A percentile compares a stretch with the other conserved stretches of the same genome.
Conservation (phyloP, 805 yeast genomes). For the Allodekkera sacchari region DNA sequence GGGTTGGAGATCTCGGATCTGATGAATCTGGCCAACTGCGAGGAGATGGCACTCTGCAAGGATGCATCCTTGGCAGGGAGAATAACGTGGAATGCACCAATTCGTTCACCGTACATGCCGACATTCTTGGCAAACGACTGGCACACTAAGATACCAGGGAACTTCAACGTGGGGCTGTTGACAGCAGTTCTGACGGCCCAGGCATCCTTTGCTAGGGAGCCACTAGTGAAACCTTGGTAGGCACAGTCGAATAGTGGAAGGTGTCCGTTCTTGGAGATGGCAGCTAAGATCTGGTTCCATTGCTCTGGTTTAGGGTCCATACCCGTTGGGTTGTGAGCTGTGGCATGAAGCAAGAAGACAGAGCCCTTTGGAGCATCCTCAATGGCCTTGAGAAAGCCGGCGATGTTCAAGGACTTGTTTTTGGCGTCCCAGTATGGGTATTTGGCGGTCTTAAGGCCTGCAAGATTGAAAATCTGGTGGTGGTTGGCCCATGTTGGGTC, state of each 20-base stretch:
- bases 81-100: constrained; percentile 82
- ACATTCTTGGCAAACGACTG: constrained; percentile 96
- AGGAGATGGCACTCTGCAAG: constrained; percentile 48
- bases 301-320: constrained; percentile 81
- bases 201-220: constrained; percentile 75
- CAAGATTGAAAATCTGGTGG: constrained; percentile 64
- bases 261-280: constrained; percentile 53
- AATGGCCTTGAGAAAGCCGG: constrained; percentile 58
- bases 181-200: constrained; percentile 70
- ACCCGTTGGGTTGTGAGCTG: constrained; percentile 98
- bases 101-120: constrained; percentile 97
- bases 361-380: constrained; percentile 67
- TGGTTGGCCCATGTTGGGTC: constrained; percentile 99
- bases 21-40: constrained; percentile 69
- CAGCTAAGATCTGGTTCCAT: constrained; percentile 67
- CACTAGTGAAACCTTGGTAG: constrained; percentile 95
- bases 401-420: constrained; percentile 62
- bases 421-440: constrained; percentile 85
- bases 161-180: constrained; percentile 31
- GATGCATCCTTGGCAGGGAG: constrained; percentile 34
- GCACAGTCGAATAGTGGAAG: constrained; percentile 89
- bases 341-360: constrained; percentile 78
- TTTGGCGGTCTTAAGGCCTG: constrained; percentile 56
- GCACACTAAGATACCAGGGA: constrained; percentile 62
- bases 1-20: constrained; percentile 89